Base-by-base conservation (phyloP, 148 eudicot species). In the Amaranthus hypochondriacus region DNA sequence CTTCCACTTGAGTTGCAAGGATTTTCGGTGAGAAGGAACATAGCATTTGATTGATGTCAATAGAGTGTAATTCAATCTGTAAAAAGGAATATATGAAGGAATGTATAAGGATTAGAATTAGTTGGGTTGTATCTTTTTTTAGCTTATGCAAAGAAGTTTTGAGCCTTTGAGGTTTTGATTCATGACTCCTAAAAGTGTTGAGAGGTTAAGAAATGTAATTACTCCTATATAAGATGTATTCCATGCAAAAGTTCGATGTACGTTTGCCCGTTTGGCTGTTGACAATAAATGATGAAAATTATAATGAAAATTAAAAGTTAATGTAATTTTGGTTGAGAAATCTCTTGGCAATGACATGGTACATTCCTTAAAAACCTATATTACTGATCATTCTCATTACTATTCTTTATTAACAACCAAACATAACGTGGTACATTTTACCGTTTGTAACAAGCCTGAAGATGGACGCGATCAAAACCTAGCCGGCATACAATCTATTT, bases 61-160 rank as follows among this genome's bases (percentile, higher is more conserved):
- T 79, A 79, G 67, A 72, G 14, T 60, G 57, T 75, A 52, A 18
- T 70, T 59, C 70, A 50, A 69, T 79, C 5, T 75, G 82, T 79
- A 76, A 61, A 79, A 74, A 75, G 75, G 73, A 68, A 73, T 68
- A 58, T 43, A 50, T 71, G 57, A 70, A 13, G 75, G 52, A 9
- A 57, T 68, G 69, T 73, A 53, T 47, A 67, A 73, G 60, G 56
- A 48, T 56, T 74, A 74, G 74, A 70, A 56, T 65, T 66, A 10
- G 62, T 21, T 56, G 56, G 54, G 59, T 56, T 71, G 46, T 77
- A 42, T 5, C 6, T 39, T 21, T 48, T 48, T 66, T 28, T 51
- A 28, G 47, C 9, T 46, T 54, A 74, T 68, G 81, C 48, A 52
- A 66, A 12, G 73, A 73, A 78, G 39, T 78, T 78, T 78, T 78